Base-by-base conservation (phyloP, 2,329 filamentous ascomycete genomes). In the Balansia obtecta region DNA sequence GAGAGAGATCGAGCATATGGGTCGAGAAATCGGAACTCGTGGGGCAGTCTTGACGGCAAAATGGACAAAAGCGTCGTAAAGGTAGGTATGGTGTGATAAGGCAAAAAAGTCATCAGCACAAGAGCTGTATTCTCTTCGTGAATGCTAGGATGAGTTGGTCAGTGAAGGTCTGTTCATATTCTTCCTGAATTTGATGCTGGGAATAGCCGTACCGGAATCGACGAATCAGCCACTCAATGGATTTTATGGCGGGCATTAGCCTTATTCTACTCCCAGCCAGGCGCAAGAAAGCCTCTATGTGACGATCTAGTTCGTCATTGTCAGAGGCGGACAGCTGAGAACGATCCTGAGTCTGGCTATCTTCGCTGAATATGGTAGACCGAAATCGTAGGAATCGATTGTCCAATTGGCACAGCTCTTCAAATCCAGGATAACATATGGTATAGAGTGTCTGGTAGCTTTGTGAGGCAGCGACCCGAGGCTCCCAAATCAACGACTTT, bases 401-500 rank as follows among this genome's bases (percentile, higher is more conserved):
- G 65, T 99, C 94, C 49, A 98, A 75, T 57, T 83, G 80, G 67
- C 93, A 97, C 52, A 98, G 74, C 62, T 98, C 93, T 55, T 89
- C 82, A 62, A 91, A 98, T 2, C 90, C 93, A 61, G 95, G 87
- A 57, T 82, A 75, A 64, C 91, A 97, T 64, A 95, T 80, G 51
- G 85, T 80, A 65, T 86, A 97, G 52, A 98, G 77, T 4, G 84
- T 86, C 63, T 95, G 87, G 66, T 91, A 95, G 61, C 84, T 93
- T 71, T 99, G 93, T 15, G 82, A 83, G 6, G 86, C 84, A 47
- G 93, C 93, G 58, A 91, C 76, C 63, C 83, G 81, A 53, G 86
- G 79, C 60, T 95, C 90, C 72, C 95, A 98, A 53, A 99, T 87
- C 54, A 99, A 73, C 49, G 93, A 98, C 68, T 96, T 91, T 56